phyloP scores from a whole-genome alignment of 371 early-diverging fungal species.

The Mucor saturninus region DNA sequence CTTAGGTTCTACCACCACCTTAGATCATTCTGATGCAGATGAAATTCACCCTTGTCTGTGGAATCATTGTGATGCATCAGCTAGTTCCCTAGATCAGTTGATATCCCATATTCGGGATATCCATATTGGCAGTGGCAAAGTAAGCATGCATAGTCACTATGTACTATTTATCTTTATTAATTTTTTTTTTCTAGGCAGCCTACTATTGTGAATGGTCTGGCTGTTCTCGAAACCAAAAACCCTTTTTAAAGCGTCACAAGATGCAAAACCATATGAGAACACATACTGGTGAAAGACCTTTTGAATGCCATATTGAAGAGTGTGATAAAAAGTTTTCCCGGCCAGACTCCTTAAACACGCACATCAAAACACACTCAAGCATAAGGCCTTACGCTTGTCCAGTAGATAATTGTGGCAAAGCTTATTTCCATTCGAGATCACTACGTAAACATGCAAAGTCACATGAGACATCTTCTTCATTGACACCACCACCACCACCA shows the following conservation, averaged over 20 bases:
- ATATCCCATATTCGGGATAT: conserved; percentile 65
- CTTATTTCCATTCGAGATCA: conserved; percentile 81
- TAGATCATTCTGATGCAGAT: conserved; percentile 24
- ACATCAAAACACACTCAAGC: conserved; percentile 85
- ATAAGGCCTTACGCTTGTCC: conserved; percentile 71
- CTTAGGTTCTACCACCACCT: neutral
- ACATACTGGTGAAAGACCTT: conserved; percentile 80
- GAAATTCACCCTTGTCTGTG: conserved; percentile 57
- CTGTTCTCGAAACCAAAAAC: conserved; percentile 68
- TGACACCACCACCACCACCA: neutral
- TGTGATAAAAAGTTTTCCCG: conserved; percentile 83
- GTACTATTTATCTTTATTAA: too few species aligned
- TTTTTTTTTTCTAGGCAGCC: conserved; percentile 40
- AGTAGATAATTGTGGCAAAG: conserved; percentile 69
- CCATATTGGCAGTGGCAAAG: conserved; percentile 72
- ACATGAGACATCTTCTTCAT: conserved; percentile 27
- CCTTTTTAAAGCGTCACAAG: conserved; percentile 85
- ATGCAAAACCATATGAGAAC: conserved; percentile 84
- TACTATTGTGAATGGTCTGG: conserved; percentile 78
- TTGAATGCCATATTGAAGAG: conserved; percentile 40
- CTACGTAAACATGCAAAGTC: conserved; percentile 75
- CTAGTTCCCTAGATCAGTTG: conserved; percentile 54
- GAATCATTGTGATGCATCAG: conserved; percentile 56
- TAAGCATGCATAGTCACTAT: conserved; percentile 3
- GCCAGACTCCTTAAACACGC: conserved; percentile 83